Evolutionary conservation across 2,329 filamentous ascomycete genomes (phyloP), one percentile per base, ranked within the genome.

Genomic region (Balansia obtecta): DNA sequence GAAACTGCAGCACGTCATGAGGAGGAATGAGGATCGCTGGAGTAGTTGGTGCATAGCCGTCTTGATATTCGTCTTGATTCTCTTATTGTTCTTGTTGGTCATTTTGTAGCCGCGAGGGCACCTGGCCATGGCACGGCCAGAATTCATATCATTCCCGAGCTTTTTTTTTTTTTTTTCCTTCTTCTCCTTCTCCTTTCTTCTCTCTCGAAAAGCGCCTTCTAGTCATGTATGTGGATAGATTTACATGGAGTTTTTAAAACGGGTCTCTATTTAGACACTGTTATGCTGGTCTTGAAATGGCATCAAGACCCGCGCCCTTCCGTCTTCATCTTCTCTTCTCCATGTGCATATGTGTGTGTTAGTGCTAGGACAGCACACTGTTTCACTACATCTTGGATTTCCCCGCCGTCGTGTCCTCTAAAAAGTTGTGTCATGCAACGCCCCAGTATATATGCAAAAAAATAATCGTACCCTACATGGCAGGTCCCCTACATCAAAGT

Each of bases 1-100:
- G 69, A 91, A 86, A 71, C 80, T 98, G 60, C 81, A 83, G 56
- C 80, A 86, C 66, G 84, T 98, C 52, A 86, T 96, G 61, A 79
- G 83, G 65, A 79, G 83, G 69, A 97, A 95, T 66, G 93, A 98
- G 76, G 93, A 95, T 78, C 72, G 74, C 60, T 74, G 71, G 71
- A 95, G 88, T 58, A 88, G 88, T 65, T 96, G 88, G 71, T 97
- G 90, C 67, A 95, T 98, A 59, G 87, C 75, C 4, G 71, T 94
- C 18, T 75, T 97, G 59, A 95, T 97, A 53, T 80, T 93, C 55
- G 86, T 95, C 38, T 73, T 97, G 57, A 88, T 97, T 52, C 70
- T 98, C 30, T 70, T 98, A 60, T 73, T 98, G 61, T 79, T 97
- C 55, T 70, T 98, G 58, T 72, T 97, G 42, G 61, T 86, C 59